Evolutionary conservation across 257 asterid genomes (phyloP).

Genomic region (Solanum boliviense): DNA sequence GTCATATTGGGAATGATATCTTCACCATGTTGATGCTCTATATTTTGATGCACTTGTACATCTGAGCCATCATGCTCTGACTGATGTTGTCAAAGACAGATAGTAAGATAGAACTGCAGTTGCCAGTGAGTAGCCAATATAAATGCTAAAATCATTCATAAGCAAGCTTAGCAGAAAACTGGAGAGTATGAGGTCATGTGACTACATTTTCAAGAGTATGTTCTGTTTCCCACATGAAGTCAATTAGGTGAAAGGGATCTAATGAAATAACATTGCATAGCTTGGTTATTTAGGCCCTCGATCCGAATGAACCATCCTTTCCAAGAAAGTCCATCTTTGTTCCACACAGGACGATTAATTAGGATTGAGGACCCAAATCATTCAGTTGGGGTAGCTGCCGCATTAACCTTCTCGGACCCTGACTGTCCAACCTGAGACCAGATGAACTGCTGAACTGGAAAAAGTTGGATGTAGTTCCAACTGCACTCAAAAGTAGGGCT

Average conservation of each 20-base stretch:
- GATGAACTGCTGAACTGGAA: not conserved
- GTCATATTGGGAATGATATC: constrained; percentile 92
- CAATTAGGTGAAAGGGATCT: not conserved
- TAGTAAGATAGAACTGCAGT: constrained; percentile 1
- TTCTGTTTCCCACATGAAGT: not conserved
- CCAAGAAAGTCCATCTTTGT: not conserved
- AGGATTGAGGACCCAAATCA: not conserved
- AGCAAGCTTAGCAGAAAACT: not conserved
- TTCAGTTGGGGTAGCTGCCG: not conserved
- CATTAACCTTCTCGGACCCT: not conserved
- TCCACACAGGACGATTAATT: not conserved
- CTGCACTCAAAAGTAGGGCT: not conserved
- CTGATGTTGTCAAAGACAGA: constrained; percentile 17
- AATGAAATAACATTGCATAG: not conserved
- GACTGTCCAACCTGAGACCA: not conserved
- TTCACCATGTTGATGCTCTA: constrained; percentile 61
- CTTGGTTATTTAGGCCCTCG: not conserved
- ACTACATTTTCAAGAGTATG: not conserved
- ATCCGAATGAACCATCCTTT: not conserved
- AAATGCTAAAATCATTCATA: not conserved
- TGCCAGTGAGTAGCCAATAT: not conserved
- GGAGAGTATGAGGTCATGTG: not conserved
- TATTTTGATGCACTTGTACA: constrained; percentile 72
- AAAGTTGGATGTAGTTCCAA: not conserved
- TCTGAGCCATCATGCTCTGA: constrained; percentile 95